A percentile compares a stretch with the other conserved stretches of the same genome.
Evolutionary conservation across 441 rosid species (phyloP).

Genomic region (Erodium moschatum): DNA sequence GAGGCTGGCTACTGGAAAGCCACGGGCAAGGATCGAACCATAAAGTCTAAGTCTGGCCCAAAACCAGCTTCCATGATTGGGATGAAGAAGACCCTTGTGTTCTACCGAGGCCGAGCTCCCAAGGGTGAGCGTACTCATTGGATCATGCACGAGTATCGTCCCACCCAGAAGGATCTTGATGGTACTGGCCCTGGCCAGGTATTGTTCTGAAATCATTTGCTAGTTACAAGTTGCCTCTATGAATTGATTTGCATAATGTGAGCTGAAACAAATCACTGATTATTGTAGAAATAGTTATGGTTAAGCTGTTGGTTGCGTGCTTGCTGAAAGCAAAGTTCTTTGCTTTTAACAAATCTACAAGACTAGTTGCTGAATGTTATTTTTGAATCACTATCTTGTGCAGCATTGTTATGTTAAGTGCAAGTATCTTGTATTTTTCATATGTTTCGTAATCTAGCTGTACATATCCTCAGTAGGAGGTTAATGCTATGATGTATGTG

Average conservation of each 20-base stretch:
- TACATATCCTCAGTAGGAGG: too few relatives aligned
- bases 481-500: too few relatives aligned
- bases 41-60: constrained; percentile 40
- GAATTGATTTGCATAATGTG: not conserved
- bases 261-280: not conserved
- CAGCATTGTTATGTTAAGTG: too few relatives aligned
- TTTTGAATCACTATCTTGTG: too few relatives aligned
- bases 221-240: too few relatives aligned
- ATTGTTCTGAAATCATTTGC: not conserved
- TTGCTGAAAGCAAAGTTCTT: not conserved
- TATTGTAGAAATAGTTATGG: not conserved
- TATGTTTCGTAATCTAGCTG: too few relatives aligned
- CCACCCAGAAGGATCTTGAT: constrained; percentile 60
- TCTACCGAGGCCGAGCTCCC: constrained; percentile 83
- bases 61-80: constrained; percentile 32
- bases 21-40: constrained; percentile 81
- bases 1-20: constrained; percentile 92
- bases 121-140: constrained; percentile 71
- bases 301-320: not conserved
- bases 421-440: too few relatives aligned
- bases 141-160: constrained; percentile 89
- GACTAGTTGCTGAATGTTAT: too few relatives aligned
- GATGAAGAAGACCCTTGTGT: constrained; percentile 90
- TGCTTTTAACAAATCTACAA: too few relatives aligned
- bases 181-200: constrained; percentile 80